A percentile compares a stretch with the other conserved stretches of the same genome.
These are phyloP conservation scores for Eleusine indica DNA, from an alignment of 176 grass and related monocot genomes.

Conservation along the genomic window DNA sequence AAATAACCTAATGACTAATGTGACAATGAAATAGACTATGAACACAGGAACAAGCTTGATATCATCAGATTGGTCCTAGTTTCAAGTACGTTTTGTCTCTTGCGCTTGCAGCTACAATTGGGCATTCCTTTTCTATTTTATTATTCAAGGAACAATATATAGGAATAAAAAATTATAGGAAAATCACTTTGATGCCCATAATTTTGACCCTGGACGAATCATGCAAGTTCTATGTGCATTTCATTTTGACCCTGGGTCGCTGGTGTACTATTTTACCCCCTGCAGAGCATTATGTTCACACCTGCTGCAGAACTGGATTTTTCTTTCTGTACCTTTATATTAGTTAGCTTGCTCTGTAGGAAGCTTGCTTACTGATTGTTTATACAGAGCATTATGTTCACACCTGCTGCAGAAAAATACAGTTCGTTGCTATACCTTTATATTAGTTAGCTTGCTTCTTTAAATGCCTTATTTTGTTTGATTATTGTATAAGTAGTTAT, in stretches of 20 bases:
- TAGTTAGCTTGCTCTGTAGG: neutral
- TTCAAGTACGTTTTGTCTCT: conserved; percentile 5
- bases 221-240: neutral
- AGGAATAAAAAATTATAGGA: neutral
- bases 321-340: neutral
- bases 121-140: too few species aligned
- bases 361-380: too few species aligned
- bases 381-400: too few species aligned
- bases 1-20: neutral
- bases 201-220: neutral
- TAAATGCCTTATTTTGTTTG: neutral
- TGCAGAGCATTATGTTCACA: neutral
- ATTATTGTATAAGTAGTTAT: neutral
- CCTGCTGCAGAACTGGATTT: conserved; percentile 3
- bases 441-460: neutral
- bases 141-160: neutral
- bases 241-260: too few species aligned
- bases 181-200: neutral
- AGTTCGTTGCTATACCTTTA: neutral
- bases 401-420: too few species aligned
- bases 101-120: neutral
- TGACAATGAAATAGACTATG: neutral
- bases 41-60: neutral
- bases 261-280: neutral
- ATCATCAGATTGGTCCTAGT: neutral